Evolutionary conservation across 768 basidiomycete species (phyloP).

Genomic region (Guyanaporus albipodus): DNA sequence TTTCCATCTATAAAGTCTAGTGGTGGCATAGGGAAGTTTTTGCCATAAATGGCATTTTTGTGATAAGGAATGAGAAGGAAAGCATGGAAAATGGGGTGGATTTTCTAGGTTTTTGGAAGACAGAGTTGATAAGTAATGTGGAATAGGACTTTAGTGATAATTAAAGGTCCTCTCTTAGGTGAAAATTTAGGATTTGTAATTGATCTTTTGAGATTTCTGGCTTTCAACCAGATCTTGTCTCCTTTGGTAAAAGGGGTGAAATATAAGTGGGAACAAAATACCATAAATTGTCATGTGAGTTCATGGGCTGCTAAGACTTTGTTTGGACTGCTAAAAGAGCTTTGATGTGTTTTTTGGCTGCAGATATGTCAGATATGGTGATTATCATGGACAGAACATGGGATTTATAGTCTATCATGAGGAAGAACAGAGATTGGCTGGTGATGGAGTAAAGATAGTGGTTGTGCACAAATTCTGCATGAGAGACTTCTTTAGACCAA

Average conservation of each 20-base stretch:
- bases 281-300: background rate
- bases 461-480: background rate
- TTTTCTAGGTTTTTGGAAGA: too few relatives aligned
- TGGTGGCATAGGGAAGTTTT: background rate
- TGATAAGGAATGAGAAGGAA: too few relatives aligned
- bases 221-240: too few relatives aligned
- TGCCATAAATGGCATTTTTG: background rate
- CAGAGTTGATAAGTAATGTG: too few relatives aligned
- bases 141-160: background rate
- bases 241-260: too few relatives aligned
- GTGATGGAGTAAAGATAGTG: background rate
- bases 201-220: background rate
- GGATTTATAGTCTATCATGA: too few relatives aligned
- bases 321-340: too few relatives aligned
- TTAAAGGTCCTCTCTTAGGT: background rate
- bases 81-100: too few relatives aligned
- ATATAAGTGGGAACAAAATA: background rate
- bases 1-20: background rate
- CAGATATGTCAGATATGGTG: too few relatives aligned
- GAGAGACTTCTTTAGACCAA: background rate
- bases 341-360: too few relatives aligned
- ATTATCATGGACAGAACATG: rapidly evolving
- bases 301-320: background rate
- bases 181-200: background rate
- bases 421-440: background rate